Evolutionary conservation across 805 yeast species (phyloP), one percentile per base, ranked within the genome.

Genomic region (Ogataea minuta): DNA sequence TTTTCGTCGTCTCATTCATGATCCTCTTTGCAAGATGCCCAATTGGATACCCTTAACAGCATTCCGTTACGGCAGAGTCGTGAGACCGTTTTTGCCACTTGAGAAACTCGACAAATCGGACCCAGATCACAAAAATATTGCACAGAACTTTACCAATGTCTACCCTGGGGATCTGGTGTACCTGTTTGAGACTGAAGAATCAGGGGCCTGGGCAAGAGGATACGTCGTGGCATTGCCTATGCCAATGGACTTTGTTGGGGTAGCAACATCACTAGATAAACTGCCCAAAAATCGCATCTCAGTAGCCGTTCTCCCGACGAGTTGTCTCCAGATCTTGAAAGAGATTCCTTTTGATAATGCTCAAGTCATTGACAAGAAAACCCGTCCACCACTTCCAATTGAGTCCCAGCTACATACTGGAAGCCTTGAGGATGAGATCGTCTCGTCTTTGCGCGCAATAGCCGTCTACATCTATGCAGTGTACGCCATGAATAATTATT

Each of bases 91-190:
- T 55, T 45, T 68, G n/a, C 79, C 81, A 2, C 53, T 68, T 31
- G 68, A 67, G 28, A 58, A 53, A 9, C 30, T 40, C 16, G 42
- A 39, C 23, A 43, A 39, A 19, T 35, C 40, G n/a, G 36, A 27
- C 19, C 28, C 36, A 7, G 24, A 33, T 3, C 34, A 41, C 38
- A 46, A 48, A 30, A 15, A 29, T 6, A 12, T 43, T 3, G 12
- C 30, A n/a, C 47, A 43, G 8, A 44, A 47, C 29, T 50, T 46
- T 60, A 67, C 66, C 43, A 76, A 82, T 56, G 59, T 82, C 31
- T 81, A 77, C 53, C 81, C 81, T 14, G 95, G 95, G 24, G 95
- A 86, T 60, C 86, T 81, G 46, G 78, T 84, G 23, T 84, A 74
- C 57, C 66, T 85, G 13, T 84, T 86, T 55, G 95, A 87, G 56